Evolutionary conservation across 176 grass and related monocot species (phyloP).

Genomic region (Paspalum vaginatum): DNA sequence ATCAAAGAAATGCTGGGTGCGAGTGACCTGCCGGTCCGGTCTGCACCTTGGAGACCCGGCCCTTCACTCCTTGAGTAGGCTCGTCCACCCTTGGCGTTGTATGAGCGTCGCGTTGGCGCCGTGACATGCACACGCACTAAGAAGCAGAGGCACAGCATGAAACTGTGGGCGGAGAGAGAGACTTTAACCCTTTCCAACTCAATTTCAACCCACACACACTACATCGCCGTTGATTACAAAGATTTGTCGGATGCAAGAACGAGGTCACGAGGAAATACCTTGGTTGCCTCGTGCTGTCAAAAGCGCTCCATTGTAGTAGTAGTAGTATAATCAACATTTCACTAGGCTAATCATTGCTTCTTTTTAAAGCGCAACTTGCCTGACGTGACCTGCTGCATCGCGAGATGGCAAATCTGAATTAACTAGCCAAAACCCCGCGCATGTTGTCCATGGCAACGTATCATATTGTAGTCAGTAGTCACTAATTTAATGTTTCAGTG

Average conservation of each 20-base stretch:
- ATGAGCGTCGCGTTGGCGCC: not conserved
- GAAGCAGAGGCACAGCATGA: too few species aligned
- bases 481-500: not conserved
- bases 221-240: not conserved
- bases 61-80: too few species aligned
- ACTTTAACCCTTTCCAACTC: not conserved
- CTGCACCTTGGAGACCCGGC: not conserved
- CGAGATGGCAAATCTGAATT: not conserved
- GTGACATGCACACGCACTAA: not conserved
- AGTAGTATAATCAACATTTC: not conserved
- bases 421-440: not conserved
- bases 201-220: too few species aligned
- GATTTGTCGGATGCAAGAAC: not conserved
- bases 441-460: not conserved
- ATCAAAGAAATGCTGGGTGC: too few species aligned
- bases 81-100: not conserved
- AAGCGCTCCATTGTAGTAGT: not conserved
- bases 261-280: slow-evolving; percentile 1
- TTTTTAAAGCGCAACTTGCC: slow-evolving; percentile 5
- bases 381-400: not conserved
- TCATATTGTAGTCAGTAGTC: too few species aligned
- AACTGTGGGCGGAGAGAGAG: not conserved
- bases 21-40: not conserved
- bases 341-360: too few species aligned
- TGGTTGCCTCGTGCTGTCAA: not conserved